Conservation (phyloP, 768 basidiomycete genomes). For the Strobilomyces dryophilus region DNA sequence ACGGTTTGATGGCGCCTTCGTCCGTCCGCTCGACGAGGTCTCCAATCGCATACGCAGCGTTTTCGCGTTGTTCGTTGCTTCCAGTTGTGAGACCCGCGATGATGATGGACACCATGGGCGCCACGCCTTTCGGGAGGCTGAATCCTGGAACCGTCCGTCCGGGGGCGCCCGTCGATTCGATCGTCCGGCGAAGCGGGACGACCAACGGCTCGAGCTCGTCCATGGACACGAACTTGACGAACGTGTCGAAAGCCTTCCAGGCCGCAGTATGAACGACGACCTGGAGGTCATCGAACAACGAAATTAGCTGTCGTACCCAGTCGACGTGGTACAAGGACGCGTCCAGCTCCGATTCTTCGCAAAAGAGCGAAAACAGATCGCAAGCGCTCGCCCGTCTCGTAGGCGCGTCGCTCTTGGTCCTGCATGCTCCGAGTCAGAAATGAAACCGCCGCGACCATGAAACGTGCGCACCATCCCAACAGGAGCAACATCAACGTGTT, state of each 20-base stretch:
- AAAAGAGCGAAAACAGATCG: constrained; percentile 75
- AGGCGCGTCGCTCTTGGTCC: constrained; percentile 76
- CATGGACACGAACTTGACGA: constrained; percentile 88
- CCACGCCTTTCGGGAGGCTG: constrained; percentile 76
- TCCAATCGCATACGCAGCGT: constrained; percentile 94
- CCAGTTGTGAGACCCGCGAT: constrained; percentile 92
- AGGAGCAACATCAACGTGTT: constrained; percentile 87
- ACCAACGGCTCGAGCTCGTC: constrained; percentile 91
- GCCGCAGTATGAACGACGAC: constrained; percentile 78
- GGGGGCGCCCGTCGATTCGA: constrained; percentile 80
- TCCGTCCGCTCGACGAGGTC: constrained; percentile 89
- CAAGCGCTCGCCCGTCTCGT: constrained; percentile 75
- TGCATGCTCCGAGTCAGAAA: too few species aligned
- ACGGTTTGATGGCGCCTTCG: constrained; percentile 86
- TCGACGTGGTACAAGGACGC: constrained; percentile 83
- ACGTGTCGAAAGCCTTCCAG: constrained; percentile 76
- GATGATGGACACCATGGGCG: constrained; percentile 81
- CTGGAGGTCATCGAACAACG: constrained; percentile 74
- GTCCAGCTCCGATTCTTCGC: constrained; percentile 79
- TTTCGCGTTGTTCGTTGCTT: constrained; percentile 91
- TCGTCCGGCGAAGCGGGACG: constrained; percentile 80
- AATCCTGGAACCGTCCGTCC: constrained; percentile 82
- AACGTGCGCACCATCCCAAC: constrained; percentile 23
- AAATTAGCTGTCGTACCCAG: constrained; percentile 88
- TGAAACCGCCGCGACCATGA: too few species aligned